Conservation (phyloP, 2,329 filamentous ascomycete genomes). For the Trichoderma sp. region DNA sequence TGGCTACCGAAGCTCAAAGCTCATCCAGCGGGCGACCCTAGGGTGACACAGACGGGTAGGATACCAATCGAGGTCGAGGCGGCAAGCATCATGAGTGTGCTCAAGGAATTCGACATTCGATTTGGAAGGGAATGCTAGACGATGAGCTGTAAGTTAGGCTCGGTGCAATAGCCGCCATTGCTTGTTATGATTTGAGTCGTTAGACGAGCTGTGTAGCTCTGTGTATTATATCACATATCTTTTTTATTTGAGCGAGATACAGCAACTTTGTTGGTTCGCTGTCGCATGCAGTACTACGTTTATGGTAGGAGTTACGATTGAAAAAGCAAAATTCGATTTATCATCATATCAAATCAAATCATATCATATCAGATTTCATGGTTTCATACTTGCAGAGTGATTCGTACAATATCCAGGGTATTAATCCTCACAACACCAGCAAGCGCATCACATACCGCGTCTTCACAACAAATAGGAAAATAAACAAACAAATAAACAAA, state of each 20-base stretch:
- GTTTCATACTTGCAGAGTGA: neutral
- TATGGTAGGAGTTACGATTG: neutral
- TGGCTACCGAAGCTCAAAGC: conserved; percentile 76
- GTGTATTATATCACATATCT: conserved; percentile 7
- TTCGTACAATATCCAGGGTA: neutral
- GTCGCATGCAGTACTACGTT: neutral
- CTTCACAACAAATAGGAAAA: neutral
- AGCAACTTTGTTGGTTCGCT: neutral
- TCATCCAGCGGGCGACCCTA: conserved; percentile 42
- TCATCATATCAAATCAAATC: neutral
- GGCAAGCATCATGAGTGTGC: conserved; percentile 81
- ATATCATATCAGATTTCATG: neutral
- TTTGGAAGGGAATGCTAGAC: conserved; percentile 55
- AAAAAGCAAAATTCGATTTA: neutral
- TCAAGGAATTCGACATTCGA: conserved; percentile 76
- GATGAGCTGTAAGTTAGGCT: neutral
- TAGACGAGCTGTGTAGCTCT: neutral
- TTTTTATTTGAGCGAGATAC: neutral
- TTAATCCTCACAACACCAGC: neutral
- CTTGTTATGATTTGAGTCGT: neutral
- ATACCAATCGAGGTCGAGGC: conserved; percentile 77
- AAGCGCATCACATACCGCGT: neutral
- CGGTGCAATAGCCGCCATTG: neutral
- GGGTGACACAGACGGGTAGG: conserved; percentile 41
- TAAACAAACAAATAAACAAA: neutral